A percentile compares a stretch with the other conserved stretches of the same genome.
Conservation (phyloP, 1,284 basidiomycete species). For the Meripilus lineatus region DNA sequence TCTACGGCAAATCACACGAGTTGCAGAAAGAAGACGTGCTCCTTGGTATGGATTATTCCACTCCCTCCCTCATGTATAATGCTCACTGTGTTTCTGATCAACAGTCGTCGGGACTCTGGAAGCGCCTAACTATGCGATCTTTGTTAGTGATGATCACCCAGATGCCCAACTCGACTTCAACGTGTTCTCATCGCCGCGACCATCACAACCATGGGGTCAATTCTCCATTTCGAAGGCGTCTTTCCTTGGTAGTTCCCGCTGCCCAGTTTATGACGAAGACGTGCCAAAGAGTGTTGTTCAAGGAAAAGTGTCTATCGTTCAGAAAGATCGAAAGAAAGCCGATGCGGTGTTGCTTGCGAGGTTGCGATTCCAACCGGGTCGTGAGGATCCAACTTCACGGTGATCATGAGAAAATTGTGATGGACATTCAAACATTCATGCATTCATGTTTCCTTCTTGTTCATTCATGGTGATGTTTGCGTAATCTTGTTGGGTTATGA, state of each 20-base stretch:
- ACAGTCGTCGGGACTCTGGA: slow-evolving; percentile 70
- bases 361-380: slow-evolving; percentile 14
- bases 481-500: too few species aligned
- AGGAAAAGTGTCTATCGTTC: slow-evolving; percentile 44
- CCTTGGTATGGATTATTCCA: slow-evolving; percentile 45
- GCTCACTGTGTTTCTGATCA: background rate
- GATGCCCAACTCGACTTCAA: slow-evolving; percentile 69
- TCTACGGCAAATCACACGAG: slow-evolving; percentile 48
- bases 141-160: slow-evolving; percentile 64
- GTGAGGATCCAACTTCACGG: slow-evolving; percentile 12
- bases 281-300: slow-evolving; percentile 30
- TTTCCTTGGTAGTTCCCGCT: slow-evolving; percentile 27
- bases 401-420: too few species aligned
- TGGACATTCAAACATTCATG: too few species aligned
- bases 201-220: slow-evolving; percentile 60
- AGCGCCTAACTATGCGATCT: slow-evolving; percentile 61
- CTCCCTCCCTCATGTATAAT: background rate
- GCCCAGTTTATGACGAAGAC: slow-evolving; percentile 35
- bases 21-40: slow-evolving; percentile 68
- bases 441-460: too few species aligned
- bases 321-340: slow-evolving; percentile 24
- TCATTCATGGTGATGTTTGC: too few species aligned
- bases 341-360: slow-evolving; percentile 36
- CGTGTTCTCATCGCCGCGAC: slow-evolving; percentile 47
- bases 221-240: slow-evolving; percentile 44